Base-by-base conservation (phyloP, 805 yeast species). In the Allodekkera sacchari region DNA sequence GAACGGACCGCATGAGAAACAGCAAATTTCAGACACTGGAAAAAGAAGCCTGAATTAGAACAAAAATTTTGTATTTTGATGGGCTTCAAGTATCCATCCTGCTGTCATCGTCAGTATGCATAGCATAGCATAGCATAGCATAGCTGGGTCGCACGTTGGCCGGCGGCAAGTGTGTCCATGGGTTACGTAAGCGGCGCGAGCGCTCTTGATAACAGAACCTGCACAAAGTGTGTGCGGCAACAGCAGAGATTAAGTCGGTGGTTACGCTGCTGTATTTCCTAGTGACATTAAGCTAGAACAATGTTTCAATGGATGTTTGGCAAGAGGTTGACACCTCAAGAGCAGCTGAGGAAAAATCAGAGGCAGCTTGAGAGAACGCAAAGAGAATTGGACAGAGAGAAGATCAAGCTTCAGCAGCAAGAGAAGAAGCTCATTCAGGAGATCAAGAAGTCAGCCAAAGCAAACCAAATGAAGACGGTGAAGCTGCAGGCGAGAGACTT, bases 271-370 rank as follows among this genome's bases (percentile, higher is more conserved):
- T 23, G 15, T 23, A 12, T 23, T 23, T 7, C 14, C 4, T 23
- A 13, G 14, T 15, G 25, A 23, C 14, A 23, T 23, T 7, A 12
- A 23, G 7, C 7, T 9, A 13, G 5, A 16, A 21, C 8, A n/a
- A 55, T 80, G 46, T 72, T 92, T 43, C 94, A 88, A 50, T 92
- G 97, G 97, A 85, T 83, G 18, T 92, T 92, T 61, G 98, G 98
- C 7, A 83, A 85, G 67, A 74, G 80, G 52, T 62, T 82, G 41
- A 85, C 97, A 29, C 97, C 98, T 8, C 96, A 88, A 53, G 98
- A 92, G 60, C 71, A 87, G 55, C 72, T 92, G 53, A 76, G 96
- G 41, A 89, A 77, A 76, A 94, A 92, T 59, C 98, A 94, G 63
- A 64, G 99, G 35, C 94, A 96, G 5, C 64, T 92, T 18, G 98